A percentile compares a stretch with the other conserved stretches of the same genome.
Conservation (phyloP, 345 rosid genomes). For the Lumnitzera littorea region DNA sequence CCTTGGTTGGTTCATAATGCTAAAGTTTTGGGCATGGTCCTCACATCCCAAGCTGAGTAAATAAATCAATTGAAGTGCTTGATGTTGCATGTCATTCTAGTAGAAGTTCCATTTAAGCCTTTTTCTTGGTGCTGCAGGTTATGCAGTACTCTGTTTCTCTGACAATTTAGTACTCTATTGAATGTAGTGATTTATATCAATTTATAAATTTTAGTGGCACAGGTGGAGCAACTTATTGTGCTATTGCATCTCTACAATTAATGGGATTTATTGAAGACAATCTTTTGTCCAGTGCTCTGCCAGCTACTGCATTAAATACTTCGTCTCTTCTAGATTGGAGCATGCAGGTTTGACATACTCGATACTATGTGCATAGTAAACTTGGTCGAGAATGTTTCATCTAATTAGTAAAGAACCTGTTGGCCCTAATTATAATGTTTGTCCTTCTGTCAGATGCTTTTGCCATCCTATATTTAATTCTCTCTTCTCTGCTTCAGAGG, state of each 20-base stretch:
- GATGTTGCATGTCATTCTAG: no score
- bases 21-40: no score
- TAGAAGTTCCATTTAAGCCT: no score
- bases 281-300: slow-evolving; percentile 31
- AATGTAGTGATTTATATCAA: slow-evolving; percentile 10
- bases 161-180: not conserved
- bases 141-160: not conserved
- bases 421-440: no score
- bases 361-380: not conserved
- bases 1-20: no score
- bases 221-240: slow-evolving; percentile 97
- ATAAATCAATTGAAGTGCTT: no score
- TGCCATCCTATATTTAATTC: not conserved
- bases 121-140: not conserved
- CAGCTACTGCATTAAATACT: slow-evolving; percentile 39
- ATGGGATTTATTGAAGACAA: slow-evolving; percentile 79
- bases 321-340: slow-evolving; percentile 64
- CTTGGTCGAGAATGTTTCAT: no score
- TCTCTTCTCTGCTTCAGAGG: slow-evolving; percentile 39
- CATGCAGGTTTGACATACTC: slow-evolving; percentile 44
- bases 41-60: no score
- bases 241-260: slow-evolving; percentile 74
- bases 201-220: slow-evolving; percentile 32
- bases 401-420: no score
- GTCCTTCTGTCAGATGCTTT: no score